Conservation (phyloP, 2,329 filamentous ascomycete species). For the Tolypocladium endophyticum region DNA sequence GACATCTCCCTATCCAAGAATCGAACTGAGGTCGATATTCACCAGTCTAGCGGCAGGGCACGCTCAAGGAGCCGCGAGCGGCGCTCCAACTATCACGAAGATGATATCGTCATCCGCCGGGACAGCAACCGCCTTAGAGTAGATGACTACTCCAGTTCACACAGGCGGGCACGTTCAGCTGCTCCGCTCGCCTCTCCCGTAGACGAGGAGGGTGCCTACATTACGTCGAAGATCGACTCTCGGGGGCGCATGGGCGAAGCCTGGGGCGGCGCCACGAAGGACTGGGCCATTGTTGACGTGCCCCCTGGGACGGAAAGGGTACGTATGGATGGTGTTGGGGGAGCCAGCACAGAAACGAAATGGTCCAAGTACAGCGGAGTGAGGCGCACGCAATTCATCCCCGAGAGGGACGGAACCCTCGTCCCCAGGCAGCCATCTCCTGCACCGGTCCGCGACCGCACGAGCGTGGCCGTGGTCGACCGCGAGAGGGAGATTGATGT, state of each 20-base stretch:
- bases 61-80: conserved; percentile 29
- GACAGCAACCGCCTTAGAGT: conserved; percentile 39
- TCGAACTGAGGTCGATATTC: conserved; percentile 49
- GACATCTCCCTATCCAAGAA: conserved; percentile 46
- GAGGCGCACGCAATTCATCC: conserved; percentile 61
- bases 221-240: conserved; percentile 42
- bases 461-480: conserved; percentile 37
- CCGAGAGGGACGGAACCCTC: conserved; percentile 46
- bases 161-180: conserved; percentile 42
- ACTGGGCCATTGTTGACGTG: conserved; percentile 76
- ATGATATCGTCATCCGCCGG: conserved; percentile 55
- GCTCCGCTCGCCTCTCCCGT: conserved; percentile 29
- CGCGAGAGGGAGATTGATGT: conserved; percentile 40
- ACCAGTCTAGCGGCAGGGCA: conserved; percentile 23
- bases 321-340: conserved; percentile 70
- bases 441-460: conserved; percentile 21
- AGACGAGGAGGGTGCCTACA: conserved; percentile 55
- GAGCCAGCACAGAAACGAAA: conserved; percentile 63
- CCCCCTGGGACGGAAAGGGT: conserved; percentile 74
- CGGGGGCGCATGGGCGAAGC: conserved; percentile 64
- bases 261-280: conserved; percentile 60
- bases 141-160: conserved; percentile 27
- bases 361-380: conserved; percentile 76
- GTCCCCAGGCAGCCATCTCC: conserved; percentile 16
- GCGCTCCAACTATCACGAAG: conserved; percentile 38